Evolutionary conservation across 495 filamentous ascomycete species (phyloP).

Genomic region (Tuber calosporum): DNA sequence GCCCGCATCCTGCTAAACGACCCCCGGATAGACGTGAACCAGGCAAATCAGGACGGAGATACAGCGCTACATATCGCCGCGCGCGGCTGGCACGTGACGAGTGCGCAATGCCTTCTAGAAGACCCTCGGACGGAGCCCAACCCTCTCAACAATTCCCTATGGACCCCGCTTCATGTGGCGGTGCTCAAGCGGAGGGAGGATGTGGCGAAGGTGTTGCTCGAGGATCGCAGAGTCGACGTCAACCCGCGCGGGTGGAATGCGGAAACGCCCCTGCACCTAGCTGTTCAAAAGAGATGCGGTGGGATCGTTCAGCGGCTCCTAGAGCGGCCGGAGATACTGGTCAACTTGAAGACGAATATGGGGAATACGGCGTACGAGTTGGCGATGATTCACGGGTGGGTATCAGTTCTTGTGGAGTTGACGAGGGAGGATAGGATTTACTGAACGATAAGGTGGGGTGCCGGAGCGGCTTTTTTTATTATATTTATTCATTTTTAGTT

Average conservation of each 20-base stretch:
- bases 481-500: too few relatives aligned
- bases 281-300: conserved; percentile 5
- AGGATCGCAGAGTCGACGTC: conserved; percentile 18
- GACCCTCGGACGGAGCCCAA: background rate
- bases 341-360: background rate
- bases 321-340: background rate
- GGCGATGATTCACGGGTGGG: background rate
- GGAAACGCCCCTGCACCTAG: conserved; percentile 26
- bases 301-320: background rate
- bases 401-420: background rate
- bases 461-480: background rate
- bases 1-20: background rate
- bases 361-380: background rate
- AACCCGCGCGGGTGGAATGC: conserved; percentile 18
- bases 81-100: background rate
- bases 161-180: conserved; percentile 24
- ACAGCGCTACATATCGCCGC: background rate
- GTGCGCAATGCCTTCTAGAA: background rate
- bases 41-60: background rate
- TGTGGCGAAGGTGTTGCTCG: conserved; percentile 16
- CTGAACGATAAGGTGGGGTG: background rate
- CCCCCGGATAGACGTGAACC: background rate
- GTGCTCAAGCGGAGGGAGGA: conserved; percentile 20
- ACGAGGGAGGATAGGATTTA: background rate
- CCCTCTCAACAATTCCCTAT: background rate